Conservation (phyloP, 2,329 filamentous ascomycete genomes). For the Apiospora arundinis region DNA sequence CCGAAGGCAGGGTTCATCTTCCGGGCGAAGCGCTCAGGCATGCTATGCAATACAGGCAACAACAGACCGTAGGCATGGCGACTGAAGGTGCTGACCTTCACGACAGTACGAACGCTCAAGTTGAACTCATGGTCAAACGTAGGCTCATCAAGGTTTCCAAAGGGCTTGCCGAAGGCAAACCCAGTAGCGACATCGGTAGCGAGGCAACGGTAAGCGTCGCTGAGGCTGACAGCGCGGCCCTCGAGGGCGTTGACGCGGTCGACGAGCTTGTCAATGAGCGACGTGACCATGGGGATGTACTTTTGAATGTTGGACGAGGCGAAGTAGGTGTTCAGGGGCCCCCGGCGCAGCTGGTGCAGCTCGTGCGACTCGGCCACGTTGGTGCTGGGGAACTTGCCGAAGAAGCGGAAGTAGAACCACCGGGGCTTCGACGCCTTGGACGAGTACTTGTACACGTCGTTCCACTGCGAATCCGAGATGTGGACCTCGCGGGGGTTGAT, state of each 20-base stretch:
- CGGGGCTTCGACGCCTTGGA: slow-evolving; percentile 33
- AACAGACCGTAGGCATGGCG: slow-evolving; percentile 31
- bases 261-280: slow-evolving; percentile 32
- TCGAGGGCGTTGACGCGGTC: slow-evolving; percentile 26
- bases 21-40: slow-evolving; percentile 31
- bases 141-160: slow-evolving; percentile 35
- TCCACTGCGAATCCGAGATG: slow-evolving; percentile 24
- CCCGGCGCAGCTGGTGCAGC: slow-evolving; percentile 34
- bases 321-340: slow-evolving; percentile 32
- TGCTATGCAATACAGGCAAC: slow-evolving; percentile 31
- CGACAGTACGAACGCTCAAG: slow-evolving; percentile 30
- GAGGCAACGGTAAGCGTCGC: slow-evolving; percentile 34
- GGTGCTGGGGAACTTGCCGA: slow-evolving; percentile 35
- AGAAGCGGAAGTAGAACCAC: slow-evolving; percentile 36
- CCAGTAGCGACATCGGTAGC: slow-evolving; percentile 35
- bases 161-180: slow-evolving; percentile 33
- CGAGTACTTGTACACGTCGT: slow-evolving; percentile 33
- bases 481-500: slow-evolving; percentile 21
- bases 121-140: slow-evolving; percentile 36
- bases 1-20: slow-evolving; percentile 34
- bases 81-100: slow-evolving; percentile 31
- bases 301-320: slow-evolving; percentile 34
- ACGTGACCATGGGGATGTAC: slow-evolving; percentile 32
- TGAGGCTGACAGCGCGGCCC: slow-evolving; percentile 28
- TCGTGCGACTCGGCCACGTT: slow-evolving; percentile 34